A percentile compares a stretch with the other conserved stretches of the same genome.
These are phyloP conservation scores for Penicillium waksmanii DNA, from an alignment of 495 filamentous ascomycete species.

Conservation along the genomic window DNA sequence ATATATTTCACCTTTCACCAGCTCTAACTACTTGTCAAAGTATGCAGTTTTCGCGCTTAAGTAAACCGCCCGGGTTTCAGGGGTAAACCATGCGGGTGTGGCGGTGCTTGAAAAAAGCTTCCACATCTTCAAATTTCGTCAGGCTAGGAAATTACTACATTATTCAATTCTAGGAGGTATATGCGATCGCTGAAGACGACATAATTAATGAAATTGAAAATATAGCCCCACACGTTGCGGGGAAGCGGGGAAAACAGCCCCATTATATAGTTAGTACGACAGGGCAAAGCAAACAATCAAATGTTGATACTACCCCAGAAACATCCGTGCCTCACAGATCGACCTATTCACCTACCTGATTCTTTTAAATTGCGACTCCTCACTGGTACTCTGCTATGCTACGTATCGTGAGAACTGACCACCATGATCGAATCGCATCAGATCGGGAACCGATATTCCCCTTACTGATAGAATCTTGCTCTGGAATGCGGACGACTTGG, in stretches of 20 bases:
- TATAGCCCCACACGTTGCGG: background rate
- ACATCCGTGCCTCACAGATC: slow-evolving; percentile 11
- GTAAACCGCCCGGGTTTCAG: too few species aligned
- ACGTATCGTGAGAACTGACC: background rate
- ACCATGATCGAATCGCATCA: too few species aligned
- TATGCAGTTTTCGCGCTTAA: too few species aligned
- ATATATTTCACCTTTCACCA: too few species aligned
- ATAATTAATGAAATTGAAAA: too few species aligned
- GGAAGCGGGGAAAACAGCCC: slow-evolving; percentile 6
- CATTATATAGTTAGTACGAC: background rate
- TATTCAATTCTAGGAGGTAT: too few species aligned
- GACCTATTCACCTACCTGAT: background rate
- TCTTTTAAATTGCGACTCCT: background rate
- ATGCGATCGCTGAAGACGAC: too few species aligned
- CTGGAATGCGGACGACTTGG: background rate
- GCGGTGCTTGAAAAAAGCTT: too few species aligned
- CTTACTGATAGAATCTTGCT: background rate
- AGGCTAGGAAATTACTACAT: too few species aligned
- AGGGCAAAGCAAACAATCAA: background rate
- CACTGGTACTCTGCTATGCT: slow-evolving; percentile 1
- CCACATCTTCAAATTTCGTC: too few species aligned
- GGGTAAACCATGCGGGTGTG: too few species aligned
- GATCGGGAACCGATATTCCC: background rate
- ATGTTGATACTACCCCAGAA: slow-evolving; percentile 6
- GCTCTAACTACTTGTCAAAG: too few species aligned